Evolutionary conservation across 148 eudicot species (phyloP).

Genomic region (Beta vulgaris): DNA sequence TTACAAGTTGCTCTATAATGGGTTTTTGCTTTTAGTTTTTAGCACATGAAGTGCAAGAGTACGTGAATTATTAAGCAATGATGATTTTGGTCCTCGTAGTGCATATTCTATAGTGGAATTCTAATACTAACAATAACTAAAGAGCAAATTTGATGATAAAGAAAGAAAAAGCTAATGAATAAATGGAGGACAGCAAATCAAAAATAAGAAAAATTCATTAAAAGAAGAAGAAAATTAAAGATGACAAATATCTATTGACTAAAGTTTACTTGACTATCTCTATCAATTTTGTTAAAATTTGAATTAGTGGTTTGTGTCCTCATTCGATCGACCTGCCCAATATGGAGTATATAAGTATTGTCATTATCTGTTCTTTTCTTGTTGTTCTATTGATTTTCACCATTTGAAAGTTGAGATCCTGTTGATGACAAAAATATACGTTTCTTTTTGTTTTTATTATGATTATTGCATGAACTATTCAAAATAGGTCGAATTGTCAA

Average conservation of each 20-base stretch:
- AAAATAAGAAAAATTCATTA: too few species aligned
- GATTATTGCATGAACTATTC: too few species aligned
- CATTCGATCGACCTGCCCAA: not conserved
- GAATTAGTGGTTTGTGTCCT: conserved; percentile 1
- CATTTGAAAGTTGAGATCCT: not conserved
- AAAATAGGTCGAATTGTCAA: too few species aligned
- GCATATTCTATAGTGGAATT: not conserved
- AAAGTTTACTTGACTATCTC: not conserved
- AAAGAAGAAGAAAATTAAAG: too few species aligned
- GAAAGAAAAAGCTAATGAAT: too few species aligned
- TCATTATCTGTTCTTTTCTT: not conserved
- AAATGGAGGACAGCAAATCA: not conserved
- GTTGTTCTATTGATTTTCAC: not conserved
- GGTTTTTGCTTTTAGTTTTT: not conserved
- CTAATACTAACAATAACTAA: not conserved
- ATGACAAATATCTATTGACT: not conserved
- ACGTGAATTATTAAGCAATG: not conserved
- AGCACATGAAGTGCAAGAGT: not conserved
- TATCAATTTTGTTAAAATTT: not conserved
- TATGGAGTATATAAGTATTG: not conserved
- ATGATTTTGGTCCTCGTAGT: not conserved
- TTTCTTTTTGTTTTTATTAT: too few species aligned
- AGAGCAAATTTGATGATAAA: not conserved
- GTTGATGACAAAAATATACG: too few species aligned
- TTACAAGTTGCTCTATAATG: not conserved